Evolutionary conservation across 192 early-diverging fungal genomes (phyloP), one percentile per base, ranked within the genome.

Genomic region (Dissophora globulifera): DNA sequence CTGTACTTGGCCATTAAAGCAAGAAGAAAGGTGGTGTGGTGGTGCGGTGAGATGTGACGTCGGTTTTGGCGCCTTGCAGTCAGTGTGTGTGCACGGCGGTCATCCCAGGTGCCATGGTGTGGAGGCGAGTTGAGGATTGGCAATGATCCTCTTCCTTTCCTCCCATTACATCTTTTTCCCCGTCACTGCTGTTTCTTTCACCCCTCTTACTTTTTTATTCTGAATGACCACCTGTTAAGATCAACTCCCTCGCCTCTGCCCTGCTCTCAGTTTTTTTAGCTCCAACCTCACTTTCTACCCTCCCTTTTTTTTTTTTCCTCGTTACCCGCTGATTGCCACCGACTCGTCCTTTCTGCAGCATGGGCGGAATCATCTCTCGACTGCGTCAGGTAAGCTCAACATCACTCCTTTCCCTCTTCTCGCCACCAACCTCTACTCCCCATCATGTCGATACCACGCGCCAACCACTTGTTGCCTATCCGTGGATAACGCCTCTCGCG

Each of bases 291-390:
- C 49, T 53, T 16, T 29, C 26, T 17, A 57, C 35, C 19, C 38
- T 10, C 25, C 30, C 29, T 5, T 19, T 22, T 55, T 33, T 25
- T 65, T 55, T 31, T 59, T 69, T 22, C 52, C 41, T 2, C 8
- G 30, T 1, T 20, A 11, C 42, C 35, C 43, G 2, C 50, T 25
- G 17, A 31, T 23, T 9, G 15, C 38, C 17, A 43, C 32, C 47
- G 6, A 30, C 30, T 42, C 53, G 33, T 33, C 9, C 9, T 51
- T 3, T 30, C 13, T 20, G 16, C 52, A 22, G n/a, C n/a, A 76
- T 76, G 71, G 71, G 71, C 27, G 71, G 62, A 46, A 58, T 76
- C 50, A 60, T 76, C 56, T 76, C 71, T 13, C 46, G 63, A 26
- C 57, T 76, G 33, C 71, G 67, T 42, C 56, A 69, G 67, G 67